Base-by-base conservation (phyloP, 2,329 filamentous ascomycete genomes). In the Aspergillus hortae region DNA sequence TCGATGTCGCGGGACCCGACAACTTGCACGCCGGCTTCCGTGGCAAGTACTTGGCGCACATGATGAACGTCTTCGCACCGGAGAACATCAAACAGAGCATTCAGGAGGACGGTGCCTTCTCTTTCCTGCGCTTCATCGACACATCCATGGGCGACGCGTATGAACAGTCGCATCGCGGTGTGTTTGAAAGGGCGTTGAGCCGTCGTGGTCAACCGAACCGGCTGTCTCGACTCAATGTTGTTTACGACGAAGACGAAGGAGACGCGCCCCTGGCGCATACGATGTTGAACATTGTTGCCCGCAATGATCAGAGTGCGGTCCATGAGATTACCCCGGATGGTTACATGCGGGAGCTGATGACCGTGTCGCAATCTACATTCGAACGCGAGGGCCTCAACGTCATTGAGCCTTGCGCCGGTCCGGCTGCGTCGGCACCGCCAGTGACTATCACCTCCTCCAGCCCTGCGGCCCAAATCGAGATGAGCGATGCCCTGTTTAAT, bases 61-160 rank as follows among this genome's bases (percentile, higher is more conserved):
- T 95, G 72, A 86, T 97, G 85, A 96, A 95, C 65, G 86, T 99
- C 48, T 99, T 90, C 86, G 84, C 85, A 1, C 87, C 90, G 0
- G 86, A 92, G 46, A 84, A 96, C 61, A 81, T 96, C 41, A 79
- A 80, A 11, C 75, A 83, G 44, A 90, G 84, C 58, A 72, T 80
- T 10, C 76, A 79, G 19, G 79, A 81, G 1, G 78, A 81, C 46
- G 81, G 84, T 12, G 81, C 85, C 2, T 97, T 97, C 70, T 92
- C 92, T 0, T 99, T 91, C 85, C 79, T 97, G 53, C 86, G 91
- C 4, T 96, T 99, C 63, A 83, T 88, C 3, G 90, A 96, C 61
- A 77, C 81, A 0, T 94, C 90, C 12, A 77, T 86, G 1, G 79
- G 80, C 9, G 92, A 97, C 56, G 85, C 84, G 1, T 88, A 87